Conservation (phyloP, 2,329 filamentous ascomycete species). For the Chaetomiaceae sp. region DNA sequence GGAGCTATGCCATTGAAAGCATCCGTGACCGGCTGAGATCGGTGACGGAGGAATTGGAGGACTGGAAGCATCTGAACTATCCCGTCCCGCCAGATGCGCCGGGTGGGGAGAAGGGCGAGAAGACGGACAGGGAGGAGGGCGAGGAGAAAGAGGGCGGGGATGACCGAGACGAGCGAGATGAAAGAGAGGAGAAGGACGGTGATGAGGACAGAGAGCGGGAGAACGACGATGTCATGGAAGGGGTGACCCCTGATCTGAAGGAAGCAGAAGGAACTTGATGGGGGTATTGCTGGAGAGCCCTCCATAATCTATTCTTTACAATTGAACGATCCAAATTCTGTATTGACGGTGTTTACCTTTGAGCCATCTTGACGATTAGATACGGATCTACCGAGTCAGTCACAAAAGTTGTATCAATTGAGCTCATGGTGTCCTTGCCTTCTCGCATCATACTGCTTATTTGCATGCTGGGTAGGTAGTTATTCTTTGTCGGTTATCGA, state of each 20-base stretch:
- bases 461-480: too few relatives aligned
- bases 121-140: conserved; percentile 24
- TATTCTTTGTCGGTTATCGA: too few relatives aligned
- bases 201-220: conserved; percentile 7
- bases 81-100: conserved; percentile 40
- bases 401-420: too few relatives aligned
- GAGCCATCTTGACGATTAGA: too few relatives aligned
- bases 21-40: conserved; percentile 84
- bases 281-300: neutral
- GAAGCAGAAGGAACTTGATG: neutral
- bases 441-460: too few relatives aligned
- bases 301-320: too few relatives aligned
- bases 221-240: conserved; percentile 16
- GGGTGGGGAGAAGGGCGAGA: conserved; percentile 29
- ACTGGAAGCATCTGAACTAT: conserved; percentile 85
- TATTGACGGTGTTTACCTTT: too few relatives aligned
- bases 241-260: conserved; percentile 4
- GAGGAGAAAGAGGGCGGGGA: conserved; percentile 14
- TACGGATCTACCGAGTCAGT: too few relatives aligned
- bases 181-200: conserved; percentile 11
- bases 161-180: conserved; percentile 16
- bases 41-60: conserved; percentile 91
- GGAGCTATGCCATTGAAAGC: conserved; percentile 93
- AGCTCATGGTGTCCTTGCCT: too few relatives aligned
- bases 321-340: too few relatives aligned